phyloP scores from a whole-genome alignment of 495 filamentous ascomycete genomes.

The Neurospora sublineolata region DNA sequence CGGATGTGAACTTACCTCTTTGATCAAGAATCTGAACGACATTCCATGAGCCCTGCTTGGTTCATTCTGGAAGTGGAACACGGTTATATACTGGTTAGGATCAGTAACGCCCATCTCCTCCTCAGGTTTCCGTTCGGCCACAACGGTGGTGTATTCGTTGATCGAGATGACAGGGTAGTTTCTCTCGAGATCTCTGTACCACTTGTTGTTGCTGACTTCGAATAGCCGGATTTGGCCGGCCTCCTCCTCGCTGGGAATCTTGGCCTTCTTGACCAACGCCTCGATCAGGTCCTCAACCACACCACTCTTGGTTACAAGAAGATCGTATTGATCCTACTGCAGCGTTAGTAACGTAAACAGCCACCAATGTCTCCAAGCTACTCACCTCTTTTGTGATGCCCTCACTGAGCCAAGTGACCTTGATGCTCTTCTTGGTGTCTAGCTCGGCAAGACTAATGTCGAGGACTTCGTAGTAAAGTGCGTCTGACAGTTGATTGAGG shows the following conservation, averaged over 20 bases:
- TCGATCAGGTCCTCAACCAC: constrained; percentile 63
- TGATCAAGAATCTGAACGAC: constrained; percentile 83
- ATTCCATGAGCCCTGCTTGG: constrained; percentile 61
- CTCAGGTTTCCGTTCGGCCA: constrained; percentile 68
- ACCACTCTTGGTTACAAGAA: constrained; percentile 76
- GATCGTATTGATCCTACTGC: constrained; percentile 56
- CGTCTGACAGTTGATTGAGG: constrained; percentile 58
- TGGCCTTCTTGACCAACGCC: constrained; percentile 65
- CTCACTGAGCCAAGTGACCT: constrained; percentile 74
- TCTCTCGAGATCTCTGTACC: constrained; percentile 57
- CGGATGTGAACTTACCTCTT: constrained; percentile 48
- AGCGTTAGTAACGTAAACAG: constrained; percentile 19
- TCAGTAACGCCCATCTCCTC: constrained; percentile 55
- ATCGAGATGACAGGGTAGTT: constrained; percentile 58
- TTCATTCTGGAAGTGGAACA: constrained; percentile 88
- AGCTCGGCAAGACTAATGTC: constrained; percentile 88
- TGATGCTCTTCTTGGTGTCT: constrained; percentile 78
- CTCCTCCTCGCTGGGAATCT: constrained; percentile 60
- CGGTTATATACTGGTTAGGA: constrained; percentile 53
- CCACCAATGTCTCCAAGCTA: constrained; percentile 71
- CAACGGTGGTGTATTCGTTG: constrained; percentile 74
- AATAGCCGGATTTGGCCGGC: constrained; percentile 58
- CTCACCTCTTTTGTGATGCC: constrained; percentile 81
- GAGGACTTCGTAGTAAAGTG: constrained; percentile 80
- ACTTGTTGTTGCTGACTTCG: constrained; percentile 66